Percentiles rank a stretch among this genome's conserved stretches.
Evolutionary conservation across 2,329 filamentous ascomycete genomes (phyloP).

Genomic region (Colletotrichum chlorophyti): DNA sequence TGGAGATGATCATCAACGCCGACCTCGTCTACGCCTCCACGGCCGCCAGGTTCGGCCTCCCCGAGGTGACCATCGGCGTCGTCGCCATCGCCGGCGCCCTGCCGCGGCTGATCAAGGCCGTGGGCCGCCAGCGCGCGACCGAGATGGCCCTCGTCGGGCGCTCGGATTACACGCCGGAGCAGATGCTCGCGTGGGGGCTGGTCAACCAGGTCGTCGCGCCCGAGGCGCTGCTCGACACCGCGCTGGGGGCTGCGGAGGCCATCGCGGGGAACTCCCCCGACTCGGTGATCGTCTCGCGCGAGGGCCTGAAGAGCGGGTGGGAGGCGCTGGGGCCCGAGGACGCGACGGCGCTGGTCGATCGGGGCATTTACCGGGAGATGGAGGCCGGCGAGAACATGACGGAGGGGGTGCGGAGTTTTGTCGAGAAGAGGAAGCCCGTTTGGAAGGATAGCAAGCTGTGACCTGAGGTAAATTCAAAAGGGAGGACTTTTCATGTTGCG

Average conservation of each 20-base stretch:
- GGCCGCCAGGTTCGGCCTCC: conserved; percentile 69
- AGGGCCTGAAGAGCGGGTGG: conserved; percentile 76
- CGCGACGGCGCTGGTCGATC: conserved; percentile 63
- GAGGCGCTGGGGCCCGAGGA: conserved; percentile 70
- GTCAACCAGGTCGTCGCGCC: conserved; percentile 69
- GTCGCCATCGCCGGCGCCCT: conserved; percentile 75
- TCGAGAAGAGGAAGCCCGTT: conserved; percentile 73
- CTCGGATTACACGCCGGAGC: conserved; percentile 58
- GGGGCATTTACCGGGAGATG: conserved; percentile 65
- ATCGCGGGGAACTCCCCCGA: conserved; percentile 77
- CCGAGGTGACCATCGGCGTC: conserved; percentile 75
- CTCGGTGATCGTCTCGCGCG: conserved; percentile 74
- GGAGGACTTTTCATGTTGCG: too few relatives aligned
- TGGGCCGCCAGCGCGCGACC: conserved; percentile 73
- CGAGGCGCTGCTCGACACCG: conserved; percentile 58
- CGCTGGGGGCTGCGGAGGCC: conserved; percentile 65
- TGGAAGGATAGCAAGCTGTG: conserved; percentile 72
- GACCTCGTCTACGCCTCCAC: conserved; percentile 73
- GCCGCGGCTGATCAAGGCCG: conserved; percentile 67
- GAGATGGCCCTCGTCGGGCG: conserved; percentile 75
- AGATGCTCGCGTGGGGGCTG: conserved; percentile 71
- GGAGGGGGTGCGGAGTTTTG: conserved; percentile 78
- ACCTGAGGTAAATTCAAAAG: conserved; percentile 11
- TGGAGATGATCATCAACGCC: conserved; percentile 77
- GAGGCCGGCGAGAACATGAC: conserved; percentile 74